Conservation (phyloP, 169 alveolate species). For the Cardiosporidium cionae region DNA sequence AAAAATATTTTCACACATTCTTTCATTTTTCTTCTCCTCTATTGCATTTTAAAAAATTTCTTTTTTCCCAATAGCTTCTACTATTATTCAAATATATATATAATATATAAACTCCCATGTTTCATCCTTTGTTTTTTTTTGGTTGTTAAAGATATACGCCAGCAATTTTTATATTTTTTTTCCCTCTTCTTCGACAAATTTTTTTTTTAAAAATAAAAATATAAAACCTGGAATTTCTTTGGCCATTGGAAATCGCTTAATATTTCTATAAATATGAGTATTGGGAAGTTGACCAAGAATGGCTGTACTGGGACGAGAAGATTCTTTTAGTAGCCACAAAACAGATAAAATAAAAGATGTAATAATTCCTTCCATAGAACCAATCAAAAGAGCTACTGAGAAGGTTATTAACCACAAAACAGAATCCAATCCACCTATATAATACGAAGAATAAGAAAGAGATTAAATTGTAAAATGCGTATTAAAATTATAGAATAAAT, state of each 20-base stretch:
- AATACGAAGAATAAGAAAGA: neutral
- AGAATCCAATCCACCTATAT: slow-evolving; percentile 26
- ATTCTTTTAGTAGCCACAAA: slow-evolving; percentile 35
- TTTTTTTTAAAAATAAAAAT: too few relatives aligned
- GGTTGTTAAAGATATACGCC: too few relatives aligned
- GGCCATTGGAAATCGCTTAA: slow-evolving; percentile 34
- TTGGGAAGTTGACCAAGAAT: slow-evolving; percentile 30
- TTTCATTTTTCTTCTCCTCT: too few relatives aligned
- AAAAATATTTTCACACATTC: too few relatives aligned
- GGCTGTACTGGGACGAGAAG: slow-evolving; percentile 23
- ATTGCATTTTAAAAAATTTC: too few relatives aligned
- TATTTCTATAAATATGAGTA: slow-evolving; percentile 32
- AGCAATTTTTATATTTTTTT: too few relatives aligned
- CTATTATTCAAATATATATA: too few relatives aligned
- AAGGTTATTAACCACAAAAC: slow-evolving; percentile 39
- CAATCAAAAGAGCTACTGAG: slow-evolving; percentile 20
- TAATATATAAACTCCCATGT: too few relatives aligned
- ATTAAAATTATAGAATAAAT: neutral
- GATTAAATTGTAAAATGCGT: neutral
- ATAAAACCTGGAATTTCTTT: slow-evolving; percentile 36
- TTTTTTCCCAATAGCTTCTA: too few relatives aligned
- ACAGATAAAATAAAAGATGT: slow-evolving; percentile 35
- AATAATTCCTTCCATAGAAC: slow-evolving; percentile 43
- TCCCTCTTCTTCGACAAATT: too few relatives aligned
- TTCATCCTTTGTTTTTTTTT: too few relatives aligned